These are phyloP conservation scores for Cryptococcus sp. DNA, from an alignment of 1,284 basidiomycete genomes.

Conservation along the genomic window DNA sequence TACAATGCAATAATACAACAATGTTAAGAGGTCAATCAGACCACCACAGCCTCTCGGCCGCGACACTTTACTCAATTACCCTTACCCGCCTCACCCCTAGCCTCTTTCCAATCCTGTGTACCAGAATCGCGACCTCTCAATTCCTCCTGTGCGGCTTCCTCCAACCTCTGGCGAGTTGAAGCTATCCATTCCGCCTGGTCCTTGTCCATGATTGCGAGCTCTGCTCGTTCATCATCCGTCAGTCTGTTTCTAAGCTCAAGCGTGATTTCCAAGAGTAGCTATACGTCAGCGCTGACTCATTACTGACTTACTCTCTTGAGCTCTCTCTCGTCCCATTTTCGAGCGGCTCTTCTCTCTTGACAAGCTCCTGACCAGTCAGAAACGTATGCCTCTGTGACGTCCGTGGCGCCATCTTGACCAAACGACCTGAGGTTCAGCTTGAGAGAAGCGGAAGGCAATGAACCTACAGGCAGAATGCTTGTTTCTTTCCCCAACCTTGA, in stretches of 20 bases:
- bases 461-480: conserved; percentile 48
- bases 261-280: not conserved
- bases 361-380: conserved; percentile 39
- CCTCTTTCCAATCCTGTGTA: conserved; percentile 48
- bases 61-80: no score
- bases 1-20: not conserved
- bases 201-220: conserved; percentile 36
- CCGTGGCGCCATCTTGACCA: conserved; percentile 46
- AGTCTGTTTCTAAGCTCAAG: not conserved
- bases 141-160: conserved; percentile 27
- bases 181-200: conserved; percentile 35
- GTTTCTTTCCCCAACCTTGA: conserved; percentile 52
- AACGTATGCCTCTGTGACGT: conserved; percentile 50
- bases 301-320: conserved; percentile 31
- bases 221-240: conserved; percentile 10
- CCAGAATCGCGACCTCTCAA: conserved; percentile 46
- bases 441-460: not conserved
- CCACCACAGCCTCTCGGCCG: not conserved
- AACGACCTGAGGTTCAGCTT: conserved; percentile 36
- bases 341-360: conserved; percentile 19
- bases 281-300: not conserved
- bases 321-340: conserved; percentile 33
- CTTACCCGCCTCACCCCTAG: conserved; percentile 44
- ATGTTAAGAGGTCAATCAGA: not conserved
- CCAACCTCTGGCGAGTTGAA: conserved; percentile 27